Base-by-base conservation (phyloP, 306 rosid species). In the Echinosophora koreensis region DNA sequence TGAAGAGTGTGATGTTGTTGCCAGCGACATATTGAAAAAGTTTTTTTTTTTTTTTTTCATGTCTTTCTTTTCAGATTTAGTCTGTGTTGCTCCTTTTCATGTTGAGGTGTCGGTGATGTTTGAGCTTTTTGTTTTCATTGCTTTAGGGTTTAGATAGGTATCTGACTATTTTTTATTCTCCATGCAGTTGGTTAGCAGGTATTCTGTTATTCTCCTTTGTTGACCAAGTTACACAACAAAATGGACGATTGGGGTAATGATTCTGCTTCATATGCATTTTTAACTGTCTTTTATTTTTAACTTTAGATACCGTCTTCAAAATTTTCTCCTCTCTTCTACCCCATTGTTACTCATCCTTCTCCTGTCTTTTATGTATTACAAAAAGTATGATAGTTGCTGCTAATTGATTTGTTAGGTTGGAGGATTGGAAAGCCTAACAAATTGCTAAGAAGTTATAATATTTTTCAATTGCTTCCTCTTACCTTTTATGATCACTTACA, bases 171-270 rank as follows among this genome's bases (percentile, higher is more conserved):
- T 54, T 60, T 77, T 38, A 8, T 62, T 68, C 27, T 6, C 6
- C 4, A 17, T 76, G 81, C 83, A 80, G 78, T 54, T n/a, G 5
- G 44, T 50, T 39, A 46, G 41, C 69, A 39, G 79, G 14, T 30
- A 79, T 41, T 56, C 75, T 41, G 12, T 44, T 27, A 3, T 65
- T 76, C 58, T 34, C 41, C 44, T 69, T 76, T 71, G 10, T 58
- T 35, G 49, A 76, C 50, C 4, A 35, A 77, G 71, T 54, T 38
- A 63, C 66, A 46, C 63, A 3, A 55, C 35, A 5, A 80, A 61
- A 90, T 91, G 97, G 97, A 89, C 67, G 92, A 88, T 69, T 91
- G 92, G 97, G 97, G 97, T 91, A 87, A 75, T 64, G 39, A 16
- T 77, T 66, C 72, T 50, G 34, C 44, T 64, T 37, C 32, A 39